Base-by-base conservation (phyloP, 352 stramenopile genomes). In the Phytophthora vignae region DNA sequence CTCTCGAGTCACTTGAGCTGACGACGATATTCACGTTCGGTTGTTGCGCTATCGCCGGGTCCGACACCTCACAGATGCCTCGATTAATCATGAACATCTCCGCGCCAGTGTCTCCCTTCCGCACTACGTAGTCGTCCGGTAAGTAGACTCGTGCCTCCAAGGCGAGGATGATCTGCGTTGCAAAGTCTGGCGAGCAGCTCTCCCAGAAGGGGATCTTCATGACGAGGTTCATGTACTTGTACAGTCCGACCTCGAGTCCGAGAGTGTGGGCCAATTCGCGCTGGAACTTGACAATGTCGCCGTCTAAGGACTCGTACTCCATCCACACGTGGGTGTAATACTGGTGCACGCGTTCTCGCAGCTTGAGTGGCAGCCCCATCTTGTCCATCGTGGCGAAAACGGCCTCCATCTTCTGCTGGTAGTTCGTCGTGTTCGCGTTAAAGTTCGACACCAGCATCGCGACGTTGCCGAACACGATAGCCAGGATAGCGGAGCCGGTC, bases 21-120 rank as follows among this genome's bases (percentile, higher is more conserved):
- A 46, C 27, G 27, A 59, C 29, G 33, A 48, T 59, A 22, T 19
- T 19, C 17, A 53, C 46, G 19, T 25, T 53, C 19, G 17, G 46
- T 22, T 53, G 11, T n/a, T 48, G 46, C 17, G 17, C 17, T 29
- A 29, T 49, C 31, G 15, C 53, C 15, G 7, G 53, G 31, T 46
- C 33, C 3, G 53, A 48, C 2, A 46, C 29, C 29, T 38, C 53
- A 4, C 53, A 59, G 27, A 59, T 59, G 9, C 53, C 53, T 2
- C 27, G 29, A 17, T 59, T 59, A 10, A 59, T 59, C 53, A 59
- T 59, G 31, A 59, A 59, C 53, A 59, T 59, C 31, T 59, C 53
- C 17, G 42, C 53, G 6, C 53, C 17, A 29, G 53, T 59, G 14
- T 59, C 53, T n/a, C 53, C 53, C 29, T 59, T 59, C 0, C 53